phyloP scores from a whole-genome alignment of 306 rosid genomes.

The Cicer judaicum region DNA sequence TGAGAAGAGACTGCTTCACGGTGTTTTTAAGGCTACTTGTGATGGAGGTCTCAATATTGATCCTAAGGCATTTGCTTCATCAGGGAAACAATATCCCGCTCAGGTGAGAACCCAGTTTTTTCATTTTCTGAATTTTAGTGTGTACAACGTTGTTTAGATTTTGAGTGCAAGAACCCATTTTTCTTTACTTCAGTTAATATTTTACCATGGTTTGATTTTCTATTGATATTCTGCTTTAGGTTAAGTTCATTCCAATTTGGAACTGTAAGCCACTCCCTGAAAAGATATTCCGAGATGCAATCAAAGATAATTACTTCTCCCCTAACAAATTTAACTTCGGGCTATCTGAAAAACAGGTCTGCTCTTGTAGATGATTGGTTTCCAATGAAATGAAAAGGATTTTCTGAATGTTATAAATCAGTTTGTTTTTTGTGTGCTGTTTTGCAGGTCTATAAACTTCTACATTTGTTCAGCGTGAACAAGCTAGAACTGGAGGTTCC shows the following conservation, averaged over 20 bases:
- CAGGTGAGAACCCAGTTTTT: constrained; percentile 54
- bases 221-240: constrained; percentile 48
- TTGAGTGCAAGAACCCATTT: constrained; percentile 1
- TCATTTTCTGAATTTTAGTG: constrained; percentile 1
- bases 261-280: constrained; percentile 62
- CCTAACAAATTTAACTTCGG: constrained; percentile 61
- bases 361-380: constrained; percentile 43
- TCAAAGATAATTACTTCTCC: constrained; percentile 62
- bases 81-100: constrained; percentile 60
- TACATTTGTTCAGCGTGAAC: constrained; percentile 52
- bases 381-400: not conserved
- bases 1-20: constrained; percentile 63
- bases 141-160: constrained; percentile 34
- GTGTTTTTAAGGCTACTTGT: constrained; percentile 61
- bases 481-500: constrained; percentile 37
- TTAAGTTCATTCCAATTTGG: constrained; percentile 59
- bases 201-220: constrained; percentile 3
- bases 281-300: constrained; percentile 52
- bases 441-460: constrained; percentile 58
- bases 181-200: not conserved
- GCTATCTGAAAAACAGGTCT: constrained; percentile 69
- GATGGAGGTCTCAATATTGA: constrained; percentile 58
- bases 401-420: constrained; percentile 6
- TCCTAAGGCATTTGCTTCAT: constrained; percentile 52
- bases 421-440: constrained; percentile 19